Percentiles rank a stretch among this genome's conserved stretches.
Conservation (phyloP, 371 early-diverging fungal species). For the Scutellospora calospora region DNA sequence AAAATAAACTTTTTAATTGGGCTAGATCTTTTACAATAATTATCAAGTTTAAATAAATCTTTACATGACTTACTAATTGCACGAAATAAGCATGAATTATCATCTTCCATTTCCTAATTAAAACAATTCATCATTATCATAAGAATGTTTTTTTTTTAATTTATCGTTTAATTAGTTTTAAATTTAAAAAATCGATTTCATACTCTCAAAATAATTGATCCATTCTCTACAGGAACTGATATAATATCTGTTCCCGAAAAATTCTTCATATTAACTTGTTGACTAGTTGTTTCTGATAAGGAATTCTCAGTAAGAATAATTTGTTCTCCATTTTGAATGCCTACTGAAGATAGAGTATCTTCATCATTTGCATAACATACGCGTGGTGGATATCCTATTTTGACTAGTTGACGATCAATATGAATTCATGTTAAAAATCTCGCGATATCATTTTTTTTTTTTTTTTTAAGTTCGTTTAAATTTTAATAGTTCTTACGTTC, state of each 20-base stretch:
- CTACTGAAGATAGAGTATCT: constrained; percentile 14
- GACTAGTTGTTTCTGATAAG: not conserved
- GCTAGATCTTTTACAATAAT: not conserved
- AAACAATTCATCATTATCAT: constrained; percentile 4
- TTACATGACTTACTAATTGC: constrained; percentile 52
- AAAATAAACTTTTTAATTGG: not conserved
- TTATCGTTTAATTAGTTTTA: too few relatives aligned
- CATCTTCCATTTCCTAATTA: constrained; percentile 59
- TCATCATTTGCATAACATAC: not conserved
- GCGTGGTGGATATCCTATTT: constrained; percentile 38
- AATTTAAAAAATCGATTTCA: constrained; percentile 43
- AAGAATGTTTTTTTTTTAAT: too few relatives aligned
- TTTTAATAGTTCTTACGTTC: not conserved
- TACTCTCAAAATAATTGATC: constrained; percentile 48
- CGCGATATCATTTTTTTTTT: not conserved
- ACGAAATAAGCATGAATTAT: constrained; percentile 65
- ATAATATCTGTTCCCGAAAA: not conserved
- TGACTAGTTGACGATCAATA: constrained; percentile 10
- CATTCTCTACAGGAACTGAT: constrained; percentile 44
- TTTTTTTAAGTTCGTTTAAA: not conserved
- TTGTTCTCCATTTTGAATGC: constrained; percentile 32
- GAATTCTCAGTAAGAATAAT: constrained; percentile 35
- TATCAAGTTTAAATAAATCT: not conserved
- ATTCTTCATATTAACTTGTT: not conserved
- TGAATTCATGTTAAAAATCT: not conserved